phyloP scores from a whole-genome alignment of 2,329 filamentous ascomycete genomes.

The Metarhizium brunneum region DNA sequence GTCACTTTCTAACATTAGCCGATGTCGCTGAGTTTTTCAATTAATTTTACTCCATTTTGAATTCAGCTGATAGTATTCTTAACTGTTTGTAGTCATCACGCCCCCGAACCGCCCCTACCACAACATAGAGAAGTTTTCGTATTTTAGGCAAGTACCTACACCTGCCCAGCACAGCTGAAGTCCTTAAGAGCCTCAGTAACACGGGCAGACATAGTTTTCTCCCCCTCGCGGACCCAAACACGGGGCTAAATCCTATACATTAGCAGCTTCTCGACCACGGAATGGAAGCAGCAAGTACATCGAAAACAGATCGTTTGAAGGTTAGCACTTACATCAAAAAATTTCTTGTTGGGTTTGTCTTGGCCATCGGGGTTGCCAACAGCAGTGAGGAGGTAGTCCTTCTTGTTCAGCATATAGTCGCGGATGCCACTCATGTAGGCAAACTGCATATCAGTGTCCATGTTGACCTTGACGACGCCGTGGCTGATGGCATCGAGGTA shows the following conservation, averaged over 20 bases:
- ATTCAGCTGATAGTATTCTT: neutral
- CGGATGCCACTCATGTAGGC: slow-evolving; percentile 89
- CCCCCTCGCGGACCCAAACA: slow-evolving; percentile 92
- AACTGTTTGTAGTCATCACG: neutral
- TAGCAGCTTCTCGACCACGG: neutral
- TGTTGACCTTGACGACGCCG: slow-evolving; percentile 98
- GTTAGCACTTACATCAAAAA: slow-evolving; percentile 45
- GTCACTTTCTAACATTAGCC: neutral
- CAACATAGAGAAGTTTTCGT: neutral
- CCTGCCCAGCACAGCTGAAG: slow-evolving; percentile 56
- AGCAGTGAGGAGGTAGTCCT: slow-evolving; percentile 80
- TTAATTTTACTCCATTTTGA: neutral
- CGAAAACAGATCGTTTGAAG: neutral
- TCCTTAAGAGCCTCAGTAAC: slow-evolving; percentile 75
- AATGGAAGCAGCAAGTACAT: neutral
- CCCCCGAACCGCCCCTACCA: neutral
- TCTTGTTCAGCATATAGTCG: slow-evolving; percentile 89
- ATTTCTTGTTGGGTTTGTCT: slow-evolving; percentile 99
- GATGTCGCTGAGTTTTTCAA: neutral
- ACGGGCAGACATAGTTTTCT: slow-evolving; percentile 90
- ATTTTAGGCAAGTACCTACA: slow-evolving; percentile 15
- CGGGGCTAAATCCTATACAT: slow-evolving; percentile 47
- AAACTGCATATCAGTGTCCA: slow-evolving; percentile 96
- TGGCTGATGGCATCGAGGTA: slow-evolving; percentile 81
- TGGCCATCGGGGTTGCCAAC: slow-evolving; percentile 93